Percentiles rank a stretch among this genome's conserved stretches.
Evolutionary conservation across 1,284 basidiomycete genomes (phyloP).

Genomic region (Uromyces viciae-fabae): DNA sequence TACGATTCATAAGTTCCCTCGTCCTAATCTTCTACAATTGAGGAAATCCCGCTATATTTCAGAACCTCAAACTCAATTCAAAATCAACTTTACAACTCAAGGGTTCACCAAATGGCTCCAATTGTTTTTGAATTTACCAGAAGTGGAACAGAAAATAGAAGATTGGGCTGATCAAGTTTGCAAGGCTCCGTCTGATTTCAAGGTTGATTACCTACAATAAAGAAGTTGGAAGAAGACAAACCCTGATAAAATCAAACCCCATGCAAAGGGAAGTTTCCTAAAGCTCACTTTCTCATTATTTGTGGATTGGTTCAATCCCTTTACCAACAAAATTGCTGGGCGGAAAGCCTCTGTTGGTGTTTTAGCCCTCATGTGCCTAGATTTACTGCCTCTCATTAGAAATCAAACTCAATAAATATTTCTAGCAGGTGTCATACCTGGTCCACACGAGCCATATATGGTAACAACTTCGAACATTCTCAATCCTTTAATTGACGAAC

Average conservation of each 20-base stretch:
- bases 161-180: not conserved
- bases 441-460: not conserved
- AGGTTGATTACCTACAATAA: not conserved
- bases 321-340: not conserved
- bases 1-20: not conserved
- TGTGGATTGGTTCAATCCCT: conserved; percentile 19
- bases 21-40: not conserved
- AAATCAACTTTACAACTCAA: conserved; percentile 7
- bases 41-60: not conserved
- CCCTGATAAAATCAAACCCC: not conserved
- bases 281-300: conserved; percentile 22
- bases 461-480: not conserved
- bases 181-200: not conserved
- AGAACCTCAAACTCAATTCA: no score
- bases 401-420: not conserved
- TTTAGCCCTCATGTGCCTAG: conserved; percentile 11
- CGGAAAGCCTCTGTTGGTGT: not conserved
- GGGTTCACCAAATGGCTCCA: conserved; percentile 1
- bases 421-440: conserved; percentile 11
- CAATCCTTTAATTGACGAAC: not conserved
- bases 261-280: not conserved
- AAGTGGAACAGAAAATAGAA: conserved; percentile 12
- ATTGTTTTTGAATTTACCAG: not conserved
- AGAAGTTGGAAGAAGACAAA: not conserved
- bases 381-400: not conserved